Evolutionary conservation across 306 rosid genomes (phyloP).

Genomic region (Mucuna pruriens): DNA sequence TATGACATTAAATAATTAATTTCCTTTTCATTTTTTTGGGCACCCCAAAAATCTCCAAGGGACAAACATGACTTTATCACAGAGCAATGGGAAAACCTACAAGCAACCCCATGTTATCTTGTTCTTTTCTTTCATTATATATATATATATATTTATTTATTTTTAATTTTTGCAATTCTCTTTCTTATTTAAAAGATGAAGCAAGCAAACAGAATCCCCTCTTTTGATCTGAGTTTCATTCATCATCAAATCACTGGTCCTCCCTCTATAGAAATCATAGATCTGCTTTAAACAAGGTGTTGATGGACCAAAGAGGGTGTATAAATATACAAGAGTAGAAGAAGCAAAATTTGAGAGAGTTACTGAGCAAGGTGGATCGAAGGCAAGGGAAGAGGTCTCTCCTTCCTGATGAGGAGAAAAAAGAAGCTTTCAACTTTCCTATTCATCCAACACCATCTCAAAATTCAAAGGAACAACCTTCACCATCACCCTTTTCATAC

Average conservation of each 20-base stretch:
- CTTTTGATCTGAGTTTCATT: slow-evolving; percentile 34
- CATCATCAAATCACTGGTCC: slow-evolving; percentile 24
- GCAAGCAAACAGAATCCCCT: slow-evolving; percentile 38
- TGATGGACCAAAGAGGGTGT: background rate
- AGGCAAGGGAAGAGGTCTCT: slow-evolving; percentile 53
- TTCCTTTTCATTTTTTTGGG: background rate
- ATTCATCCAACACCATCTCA: slow-evolving; percentile 23
- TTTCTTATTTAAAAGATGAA: slow-evolving; percentile 39
- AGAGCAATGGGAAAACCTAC: slow-evolving; percentile 42
- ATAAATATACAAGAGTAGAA: background rate
- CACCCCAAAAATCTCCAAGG: slow-evolving; percentile 14
- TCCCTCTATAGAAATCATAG: slow-evolving; percentile 37
- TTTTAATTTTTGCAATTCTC: background rate
- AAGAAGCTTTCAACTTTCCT: slow-evolving; percentile 24
- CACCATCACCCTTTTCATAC: slow-evolving; percentile 33
- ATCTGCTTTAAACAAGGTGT: slow-evolving; percentile 36
- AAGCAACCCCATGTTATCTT: slow-evolving; percentile 46
- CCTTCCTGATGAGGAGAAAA: slow-evolving; percentile 44
- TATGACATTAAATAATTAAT: background rate
- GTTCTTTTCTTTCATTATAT: slow-evolving; percentile 19
- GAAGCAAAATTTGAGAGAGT: background rate
- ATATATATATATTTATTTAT: too few species aligned
- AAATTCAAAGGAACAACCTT: slow-evolving; percentile 36
- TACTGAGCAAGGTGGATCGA: slow-evolving; percentile 52
- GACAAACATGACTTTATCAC: slow-evolving; percentile 41